A percentile compares a stretch with the other conserved stretches of the same genome.
Evolutionary conservation across 2,329 filamentous ascomycete species (phyloP).

Genomic region (Fusarium kyushuense): DNA sequence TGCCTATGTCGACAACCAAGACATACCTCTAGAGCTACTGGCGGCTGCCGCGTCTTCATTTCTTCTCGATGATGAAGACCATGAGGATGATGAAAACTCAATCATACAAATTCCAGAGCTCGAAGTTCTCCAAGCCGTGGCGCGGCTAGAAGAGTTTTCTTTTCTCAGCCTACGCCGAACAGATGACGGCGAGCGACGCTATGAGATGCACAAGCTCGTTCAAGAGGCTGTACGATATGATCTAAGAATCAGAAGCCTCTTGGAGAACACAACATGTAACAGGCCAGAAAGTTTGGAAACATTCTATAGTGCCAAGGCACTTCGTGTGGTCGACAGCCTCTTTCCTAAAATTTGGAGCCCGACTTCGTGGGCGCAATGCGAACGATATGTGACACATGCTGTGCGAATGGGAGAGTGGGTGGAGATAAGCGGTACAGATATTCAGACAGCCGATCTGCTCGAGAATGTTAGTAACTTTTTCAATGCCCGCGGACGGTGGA

Average conservation of each 20-base stretch:
- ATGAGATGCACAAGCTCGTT: constrained; percentile 3
- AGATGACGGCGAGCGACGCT: background rate
- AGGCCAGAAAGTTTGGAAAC: too few relatives aligned
- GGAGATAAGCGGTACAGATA: background rate
- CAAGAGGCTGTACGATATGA: background rate
- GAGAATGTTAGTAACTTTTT: accelerated
- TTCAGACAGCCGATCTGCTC: background rate
- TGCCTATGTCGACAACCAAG: background rate
- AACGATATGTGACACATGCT: background rate
- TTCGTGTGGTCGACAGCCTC: background rate
- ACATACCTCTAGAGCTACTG: background rate
- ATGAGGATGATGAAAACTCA: accelerated
- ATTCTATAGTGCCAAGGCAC: background rate
- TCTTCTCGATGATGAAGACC: accelerated
- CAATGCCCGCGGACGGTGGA: accelerated
- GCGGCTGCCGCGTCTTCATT: background rate
- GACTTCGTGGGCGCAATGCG: background rate
- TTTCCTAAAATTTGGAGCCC: accelerated
- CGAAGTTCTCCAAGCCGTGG: background rate
- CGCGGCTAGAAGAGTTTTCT: background rate
- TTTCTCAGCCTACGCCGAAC: background rate
- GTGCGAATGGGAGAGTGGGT: background rate
- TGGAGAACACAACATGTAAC: too few relatives aligned
- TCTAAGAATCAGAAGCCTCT: accelerated
- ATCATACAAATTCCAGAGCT: background rate